A percentile compares a stretch with the other conserved stretches of the same genome.
phyloP scores from a whole-genome alignment of 1,139 yeast species.

The Komagataea norvegica region DNA sequence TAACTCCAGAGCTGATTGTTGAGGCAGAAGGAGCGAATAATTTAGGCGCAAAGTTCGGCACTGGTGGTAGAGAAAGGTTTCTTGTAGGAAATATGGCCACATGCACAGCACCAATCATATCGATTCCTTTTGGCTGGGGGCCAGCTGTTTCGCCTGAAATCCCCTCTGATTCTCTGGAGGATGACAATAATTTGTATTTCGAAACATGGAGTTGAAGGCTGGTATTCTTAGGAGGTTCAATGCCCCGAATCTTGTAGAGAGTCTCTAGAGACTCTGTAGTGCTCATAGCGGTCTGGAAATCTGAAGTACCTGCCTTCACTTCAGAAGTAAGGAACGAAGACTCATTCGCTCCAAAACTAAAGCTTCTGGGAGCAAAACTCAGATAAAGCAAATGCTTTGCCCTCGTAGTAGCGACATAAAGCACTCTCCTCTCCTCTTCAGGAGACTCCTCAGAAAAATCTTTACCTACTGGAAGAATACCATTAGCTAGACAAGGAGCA shows the following conservation, averaged over 20 bases:
- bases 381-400: slow-evolving; percentile 53
- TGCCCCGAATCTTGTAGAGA: slow-evolving; percentile 5
- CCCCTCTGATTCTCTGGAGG: too few relatives aligned
- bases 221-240: neutral
- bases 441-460: slow-evolving; percentile 35
- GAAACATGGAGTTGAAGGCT: neutral
- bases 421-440: slow-evolving; percentile 76
- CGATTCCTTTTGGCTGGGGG: neutral
- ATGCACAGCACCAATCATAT: too few relatives aligned
- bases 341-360: neutral
- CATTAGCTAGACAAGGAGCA: slow-evolving; percentile 65
- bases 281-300: slow-evolving; percentile 1
- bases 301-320: neutral
- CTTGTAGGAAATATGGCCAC: neutral
- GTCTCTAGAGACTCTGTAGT: neutral
- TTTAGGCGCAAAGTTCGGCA: slow-evolving; percentile 6
- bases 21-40: too few relatives aligned
- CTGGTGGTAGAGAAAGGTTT: neutral
- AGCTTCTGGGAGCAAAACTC: slow-evolving; percentile 16
- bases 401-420: slow-evolving; percentile 85
- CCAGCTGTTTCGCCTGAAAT: neutral
- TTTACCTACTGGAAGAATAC: slow-evolving; percentile 47
- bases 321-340: slow-evolving; percentile 9
- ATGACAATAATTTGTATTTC: neutral
- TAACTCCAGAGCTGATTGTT: too few relatives aligned